Conservation (phyloP, 345 rosid species). For the Angophora floribunda region DNA sequence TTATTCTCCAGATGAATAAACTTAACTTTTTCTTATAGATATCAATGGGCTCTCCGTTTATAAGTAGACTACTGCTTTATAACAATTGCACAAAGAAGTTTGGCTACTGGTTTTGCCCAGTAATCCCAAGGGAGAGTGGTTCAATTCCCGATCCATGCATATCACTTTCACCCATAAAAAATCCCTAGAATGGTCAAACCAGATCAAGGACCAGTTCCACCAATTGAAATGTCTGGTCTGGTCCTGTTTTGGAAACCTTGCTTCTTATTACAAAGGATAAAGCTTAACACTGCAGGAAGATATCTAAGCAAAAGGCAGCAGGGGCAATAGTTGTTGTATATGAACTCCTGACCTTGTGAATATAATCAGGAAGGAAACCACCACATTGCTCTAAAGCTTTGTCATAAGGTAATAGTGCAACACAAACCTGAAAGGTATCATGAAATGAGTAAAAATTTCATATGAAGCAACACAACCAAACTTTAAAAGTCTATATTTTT, state of each 20-base stretch:
- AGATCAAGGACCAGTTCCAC: not conserved
- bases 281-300: not conserved
- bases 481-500: not conserved
- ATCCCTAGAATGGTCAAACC: not conserved
- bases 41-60: not conserved
- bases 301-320: not conserved
- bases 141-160: not conserved
- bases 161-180: not conserved
- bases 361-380: conserved; percentile 79
- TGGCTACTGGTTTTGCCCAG: not conserved
- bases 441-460: not conserved
- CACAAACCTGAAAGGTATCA: conserved; percentile 33
- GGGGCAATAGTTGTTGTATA: not conserved
- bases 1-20: not conserved
- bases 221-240: not conserved
- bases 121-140: not conserved
- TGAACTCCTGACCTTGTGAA: conserved; percentile 39
- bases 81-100: not conserved
- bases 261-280: not conserved
- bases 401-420: conserved; percentile 43
- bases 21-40: not conserved
- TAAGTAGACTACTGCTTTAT: not conserved
- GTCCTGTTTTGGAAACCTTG: not conserved
- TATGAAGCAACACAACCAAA: not conserved
- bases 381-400: conserved; percentile 69